Conservation (phyloP, 75 land plant species). For the Pinus albicaulis region DNA sequence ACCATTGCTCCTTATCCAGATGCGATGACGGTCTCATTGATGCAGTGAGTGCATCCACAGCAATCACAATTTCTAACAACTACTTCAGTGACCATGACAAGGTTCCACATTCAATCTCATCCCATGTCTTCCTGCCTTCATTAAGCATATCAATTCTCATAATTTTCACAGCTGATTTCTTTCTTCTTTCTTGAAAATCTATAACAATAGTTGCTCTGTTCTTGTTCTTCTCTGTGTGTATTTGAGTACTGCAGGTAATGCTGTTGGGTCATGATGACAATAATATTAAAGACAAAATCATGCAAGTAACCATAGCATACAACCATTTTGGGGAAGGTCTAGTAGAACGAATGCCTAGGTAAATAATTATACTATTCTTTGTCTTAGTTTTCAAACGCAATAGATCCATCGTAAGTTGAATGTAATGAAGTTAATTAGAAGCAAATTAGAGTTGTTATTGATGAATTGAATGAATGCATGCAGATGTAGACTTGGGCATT, state of each 20-base stretch:
- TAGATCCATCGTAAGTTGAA: no score
- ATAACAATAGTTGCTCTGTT: not conserved
- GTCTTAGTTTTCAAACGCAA: no score
- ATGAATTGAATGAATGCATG: not conserved
- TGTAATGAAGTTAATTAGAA: no score
- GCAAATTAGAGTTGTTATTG: no score
- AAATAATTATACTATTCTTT: not conserved
- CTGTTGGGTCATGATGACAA: no score
- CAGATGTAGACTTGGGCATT: slow-evolving; percentile 85
- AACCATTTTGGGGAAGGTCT: no score
- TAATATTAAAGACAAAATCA: no score
- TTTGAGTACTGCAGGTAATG: no score
- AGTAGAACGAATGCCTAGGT: slow-evolving; percentile 48
- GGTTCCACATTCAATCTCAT: slow-evolving; percentile 4
- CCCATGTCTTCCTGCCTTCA: no score
- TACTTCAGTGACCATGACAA: slow-evolving; percentile 27
- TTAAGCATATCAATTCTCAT: no score
- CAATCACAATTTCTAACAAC: slow-evolving; percentile 24
- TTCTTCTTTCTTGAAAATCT: not conserved
- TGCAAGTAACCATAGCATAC: no score
- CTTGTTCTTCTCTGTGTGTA: not conserved
- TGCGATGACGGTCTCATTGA: slow-evolving; percentile 28
- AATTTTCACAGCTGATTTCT: no score
- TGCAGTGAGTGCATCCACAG: slow-evolving; percentile 19
- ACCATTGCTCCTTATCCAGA: slow-evolving; percentile 15